Evolutionary conservation across 495 filamentous ascomycete species (phyloP), one percentile per base, ranked within the genome.

Genomic region (Penicillium herquei): DNA sequence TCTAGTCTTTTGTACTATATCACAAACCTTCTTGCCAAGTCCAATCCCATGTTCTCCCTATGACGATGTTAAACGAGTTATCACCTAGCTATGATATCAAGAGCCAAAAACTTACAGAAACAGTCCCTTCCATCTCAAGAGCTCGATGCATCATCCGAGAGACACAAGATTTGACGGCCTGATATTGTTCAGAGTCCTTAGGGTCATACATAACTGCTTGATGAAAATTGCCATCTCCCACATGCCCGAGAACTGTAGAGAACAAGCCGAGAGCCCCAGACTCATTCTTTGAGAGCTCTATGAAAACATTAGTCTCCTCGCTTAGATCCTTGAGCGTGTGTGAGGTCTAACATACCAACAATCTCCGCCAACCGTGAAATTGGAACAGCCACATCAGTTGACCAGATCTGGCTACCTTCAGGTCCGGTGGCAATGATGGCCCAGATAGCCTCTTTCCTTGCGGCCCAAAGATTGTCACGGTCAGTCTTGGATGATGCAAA

Each of bases 151-250:
- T 86, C 90, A 96, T 93, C 54, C 85, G 84, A 59, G 87, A 78
- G 14, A 95, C 89, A 55, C 87, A 89, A n/a, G 70, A 76, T 64
- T 91, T 83, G 3, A 93, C 88, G 0, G 44, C 53, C 18, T 56
- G 39, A 45, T 82, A 83, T n/a, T 82, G 81, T 8, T 76, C 72
- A 61, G 92, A 84, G 5, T 75, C 80, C 17, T 89, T 81, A 56
- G 92, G 62, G 18, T 70, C 52, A 46, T 67, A 96, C 66, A 95
- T 84, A 59, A 96, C 89, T 61, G 83, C 85, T 66, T 89, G 87
- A 66, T 96, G 91, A 68, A 95, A 96, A 67, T 96, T 96, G 5
- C 91, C 90, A 64, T 94, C 88, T 1, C 89, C 89, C 43, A 93
- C 82, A 58, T 93, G 89, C 4, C 87, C 90, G 0, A 95, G 74